Evolutionary conservation across 2,329 filamentous ascomycete genomes (phyloP), one percentile per base, ranked within the genome.

Genomic region (Nothophaeocryptopus gaeumannii): DNA sequence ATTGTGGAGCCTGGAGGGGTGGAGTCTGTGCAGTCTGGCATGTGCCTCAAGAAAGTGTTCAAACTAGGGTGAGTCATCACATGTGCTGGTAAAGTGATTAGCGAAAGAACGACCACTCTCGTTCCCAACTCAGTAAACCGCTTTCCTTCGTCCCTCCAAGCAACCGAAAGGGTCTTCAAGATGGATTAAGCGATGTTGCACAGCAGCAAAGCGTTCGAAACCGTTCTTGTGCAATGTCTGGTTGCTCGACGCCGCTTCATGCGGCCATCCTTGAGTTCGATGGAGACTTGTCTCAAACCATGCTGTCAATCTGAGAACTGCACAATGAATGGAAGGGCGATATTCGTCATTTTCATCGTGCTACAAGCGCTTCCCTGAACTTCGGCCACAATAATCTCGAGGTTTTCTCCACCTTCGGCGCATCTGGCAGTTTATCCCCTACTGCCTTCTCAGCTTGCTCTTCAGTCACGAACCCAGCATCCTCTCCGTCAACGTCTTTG

Each of bases 401-500:
- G 15, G 67, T 68, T 16, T 48, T 54, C 34, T 63, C 57, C 13
- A 63, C 59, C 30, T 56, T 54, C 5, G 69, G 67, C 41, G 65
- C 55, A 16, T 64, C 62, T 38, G 67, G 62, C 34, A 55, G 45
- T 33, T 50, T 54, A 31, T 52, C 54, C 15, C 59, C 59, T 3
- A 63, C 65, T 30, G 60, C 51, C 47, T 63, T 64, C 53, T 65
- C 61, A 39, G 60, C 59, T 41, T 66, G 56, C 33, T 63, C 57
- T 47, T 62, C 62, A 11, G 49, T 55, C 13, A 63, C 55, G 9
- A 58, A 50, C 2, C 61, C 62, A 9, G 45, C 54, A 15, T 39
- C 56, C 37, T 51, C 57, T 8, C 66, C 67, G 39, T 70, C 64
- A 2, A 70, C 60, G 44, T 67, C 67, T 32, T 67, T 62, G 39